These are phyloP conservation scores for Thraustochytrium striatum DNA, from an alignment of 352 stramenopile genomes.

Conservation along the genomic window DNA sequence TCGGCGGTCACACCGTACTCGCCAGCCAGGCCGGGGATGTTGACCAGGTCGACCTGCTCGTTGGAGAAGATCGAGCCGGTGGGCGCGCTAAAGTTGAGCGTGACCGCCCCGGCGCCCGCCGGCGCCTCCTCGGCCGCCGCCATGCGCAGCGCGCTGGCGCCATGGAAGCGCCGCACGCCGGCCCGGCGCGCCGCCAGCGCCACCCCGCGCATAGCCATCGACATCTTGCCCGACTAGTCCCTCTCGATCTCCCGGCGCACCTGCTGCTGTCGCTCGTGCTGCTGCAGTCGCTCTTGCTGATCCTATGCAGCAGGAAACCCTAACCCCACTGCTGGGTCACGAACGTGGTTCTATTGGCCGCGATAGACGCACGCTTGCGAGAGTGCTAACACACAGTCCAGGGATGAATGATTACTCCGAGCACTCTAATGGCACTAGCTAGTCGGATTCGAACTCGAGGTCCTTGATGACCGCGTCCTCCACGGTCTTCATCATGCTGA, in stretches of 20 bases:
- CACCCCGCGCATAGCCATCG: neutral
- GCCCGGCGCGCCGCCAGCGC: neutral
- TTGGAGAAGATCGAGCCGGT: constrained; percentile 74
- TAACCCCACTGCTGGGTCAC: no score
- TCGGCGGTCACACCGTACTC: constrained; percentile 95
- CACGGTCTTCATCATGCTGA: constrained; percentile 35
- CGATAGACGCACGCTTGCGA: no score
- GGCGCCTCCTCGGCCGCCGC: neutral
- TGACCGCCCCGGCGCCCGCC: constrained; percentile 56
- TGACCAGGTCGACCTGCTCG: constrained; percentile 78
- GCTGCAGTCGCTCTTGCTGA: no score
- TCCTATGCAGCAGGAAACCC: no score
- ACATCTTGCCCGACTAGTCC: no score
- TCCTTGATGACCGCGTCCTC: neutral
- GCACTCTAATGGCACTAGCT: no score
- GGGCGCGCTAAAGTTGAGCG: constrained; percentile 72
- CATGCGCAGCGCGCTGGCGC: neutral
- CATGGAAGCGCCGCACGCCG: neutral
- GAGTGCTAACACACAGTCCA: no score
- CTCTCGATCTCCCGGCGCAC: no score
- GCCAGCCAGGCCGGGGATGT: constrained; percentile 87
- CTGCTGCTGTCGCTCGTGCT: no score
- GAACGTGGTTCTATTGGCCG: no score
- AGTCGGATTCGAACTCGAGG: constrained; percentile 15
- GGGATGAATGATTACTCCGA: no score